A percentile compares a stretch with the other conserved stretches of the same genome.
Evolutionary conservation across 139 green algal species (phyloP).

Genomic region (Closterium sp.): DNA sequence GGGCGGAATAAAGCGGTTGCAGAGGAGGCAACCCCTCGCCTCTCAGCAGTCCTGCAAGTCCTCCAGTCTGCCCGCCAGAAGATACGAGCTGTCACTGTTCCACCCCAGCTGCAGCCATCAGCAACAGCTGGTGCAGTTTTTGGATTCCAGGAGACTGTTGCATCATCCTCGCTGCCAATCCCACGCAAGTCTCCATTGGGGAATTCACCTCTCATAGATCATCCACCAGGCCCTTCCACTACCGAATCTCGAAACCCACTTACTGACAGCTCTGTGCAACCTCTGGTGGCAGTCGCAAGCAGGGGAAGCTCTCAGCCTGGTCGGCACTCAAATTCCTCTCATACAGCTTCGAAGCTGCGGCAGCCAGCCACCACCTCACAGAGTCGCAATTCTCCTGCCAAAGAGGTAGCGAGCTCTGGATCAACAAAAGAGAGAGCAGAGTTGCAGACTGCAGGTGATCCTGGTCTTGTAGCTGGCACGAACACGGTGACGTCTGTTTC

Average conservation of each 20-base stretch:
- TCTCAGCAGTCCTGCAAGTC: background rate
- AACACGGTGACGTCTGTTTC: background rate
- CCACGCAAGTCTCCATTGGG: background rate
- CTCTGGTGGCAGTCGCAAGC: background rate
- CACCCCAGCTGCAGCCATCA: background rate
- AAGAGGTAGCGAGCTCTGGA: background rate
- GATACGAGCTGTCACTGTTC: background rate
- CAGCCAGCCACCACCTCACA: background rate
- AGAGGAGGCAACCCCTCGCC: background rate
- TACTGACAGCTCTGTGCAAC: background rate
- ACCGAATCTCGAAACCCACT: background rate
- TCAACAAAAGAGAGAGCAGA: background rate
- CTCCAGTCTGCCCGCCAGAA: background rate
- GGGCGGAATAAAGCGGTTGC: background rate
- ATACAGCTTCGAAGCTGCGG: background rate
- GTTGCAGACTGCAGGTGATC: background rate
- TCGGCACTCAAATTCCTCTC: background rate
- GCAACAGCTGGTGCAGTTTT: background rate
- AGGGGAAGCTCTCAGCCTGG: background rate
- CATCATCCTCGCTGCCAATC: background rate
- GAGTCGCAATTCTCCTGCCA: background rate
- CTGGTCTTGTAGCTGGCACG: background rate
- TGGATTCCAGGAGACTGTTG: background rate
- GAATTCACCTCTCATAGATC: background rate
- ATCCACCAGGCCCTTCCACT: background rate